Base-by-base conservation (phyloP, 805 yeast species). In the Saturnispora dispora region DNA sequence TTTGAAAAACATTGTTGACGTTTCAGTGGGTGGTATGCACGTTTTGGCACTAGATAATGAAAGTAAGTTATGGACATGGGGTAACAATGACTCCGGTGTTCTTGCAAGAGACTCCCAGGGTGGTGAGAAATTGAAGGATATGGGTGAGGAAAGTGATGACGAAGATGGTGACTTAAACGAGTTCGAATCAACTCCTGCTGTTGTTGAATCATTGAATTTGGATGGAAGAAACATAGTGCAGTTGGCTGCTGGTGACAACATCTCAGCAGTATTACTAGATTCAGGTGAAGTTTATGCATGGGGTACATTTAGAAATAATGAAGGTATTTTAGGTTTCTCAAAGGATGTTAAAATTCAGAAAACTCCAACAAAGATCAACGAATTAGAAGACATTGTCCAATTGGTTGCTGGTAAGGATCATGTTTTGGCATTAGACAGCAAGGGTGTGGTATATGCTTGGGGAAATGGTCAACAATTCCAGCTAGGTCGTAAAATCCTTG, bases 1-100 rank as follows among this genome's bases (percentile, higher is more conserved):
- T 55, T 72, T 79, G 2, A 68, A 69, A 22, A 85, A 83, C 28
- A 80, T 93, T 50, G 93, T 89, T 27, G 91, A 88, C 56, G 74
- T 93, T 61, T 88, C 96, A 1, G 96, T 81, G 25, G 99, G 99
- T 47, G 99, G 99, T 48, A 91, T 93, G 85, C 99, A 93, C 63
- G 79, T 85, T 1, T 64, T 93, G 44, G 97, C 91, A 0, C 68
- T 91, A 48, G 97, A 89, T 63, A 66, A 78, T 39, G 71, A 79
- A 17, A 88, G 88, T 57, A 74, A 78, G 53, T 68, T 93, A n/a
- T 93, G 97, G 96, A 85, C 96, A 3, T 93, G 99, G 99, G 99
- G 99, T 53, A 85, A 87, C 45, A 93, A 93, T 60, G 99, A 93
- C 62, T 82, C 89, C 54, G 88, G 85, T 36, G 97, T 87, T 4